Evolutionary conservation across 2,329 filamentous ascomycete genomes (phyloP), one percentile per base, ranked within the genome.

Genomic region (Arthrobotrys megalospora): DNA sequence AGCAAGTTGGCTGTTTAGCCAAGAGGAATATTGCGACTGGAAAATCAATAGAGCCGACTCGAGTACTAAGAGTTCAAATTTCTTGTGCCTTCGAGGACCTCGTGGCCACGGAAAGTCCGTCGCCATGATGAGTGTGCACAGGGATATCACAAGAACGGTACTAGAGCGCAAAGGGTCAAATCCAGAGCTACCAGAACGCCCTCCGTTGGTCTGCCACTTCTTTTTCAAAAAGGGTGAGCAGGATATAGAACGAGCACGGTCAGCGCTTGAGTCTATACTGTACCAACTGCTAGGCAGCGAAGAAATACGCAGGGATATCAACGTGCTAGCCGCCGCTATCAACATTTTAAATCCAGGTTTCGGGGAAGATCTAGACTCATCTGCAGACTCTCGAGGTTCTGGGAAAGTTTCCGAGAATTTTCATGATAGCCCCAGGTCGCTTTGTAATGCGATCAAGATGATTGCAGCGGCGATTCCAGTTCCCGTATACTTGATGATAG

Each of bases 191-290:
- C 24, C 24, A 28, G 28, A n/a, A 11, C 24, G 3, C 11, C 24
- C 24, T 11, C 62, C 69, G 6, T 28, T 73, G 0, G 50, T 73
- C 14, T 73, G 69, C 19, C 60, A 65, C 43, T 73, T 73, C 24
- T 73, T 73, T 11, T 73, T 73, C 41, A 73, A 73, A 52, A 66
- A 58, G 19, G 69, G 69, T 7, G 69, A 73, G 24, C 60, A 67
- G 10, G 62, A 73, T 73, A 73, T 73, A 21, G 60, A 73, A 58
- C 69, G 32, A 34, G 32, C 60, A 12, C 69, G 62, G 6, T 58
- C 69, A 34, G 60, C 47, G 28, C 38, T 73, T 3, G 69, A 73
- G 28, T 73, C 60, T 11, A 66, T 73, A 28, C 19, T 73, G 7
- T 60, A 73, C 36, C 69, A 73, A n/a, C 7, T 66, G 1, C 19